Conservation (phyloP, 2,329 filamentous ascomycete species). For the Mariannaea sp. region DNA sequence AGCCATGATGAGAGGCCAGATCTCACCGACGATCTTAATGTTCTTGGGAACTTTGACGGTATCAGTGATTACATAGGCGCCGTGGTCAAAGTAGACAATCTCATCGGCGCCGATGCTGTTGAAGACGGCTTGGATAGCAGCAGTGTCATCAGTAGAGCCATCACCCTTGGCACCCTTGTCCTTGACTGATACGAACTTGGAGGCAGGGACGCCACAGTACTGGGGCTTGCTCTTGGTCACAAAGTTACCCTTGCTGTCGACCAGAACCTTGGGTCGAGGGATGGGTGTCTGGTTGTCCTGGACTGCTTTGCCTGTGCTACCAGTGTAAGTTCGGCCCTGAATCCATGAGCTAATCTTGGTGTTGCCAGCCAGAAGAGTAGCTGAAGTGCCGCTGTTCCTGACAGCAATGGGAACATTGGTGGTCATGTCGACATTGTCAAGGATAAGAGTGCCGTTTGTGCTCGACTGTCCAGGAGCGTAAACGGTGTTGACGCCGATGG, state of each 20-base stretch:
- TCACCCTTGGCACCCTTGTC: slow-evolving; percentile 84
- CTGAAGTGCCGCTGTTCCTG: slow-evolving; percentile 58
- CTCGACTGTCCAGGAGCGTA: slow-evolving; percentile 65
- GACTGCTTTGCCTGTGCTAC: slow-evolving; percentile 53
- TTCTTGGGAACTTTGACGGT: slow-evolving; percentile 77
- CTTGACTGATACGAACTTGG: slow-evolving; percentile 82
- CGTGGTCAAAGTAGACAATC: slow-evolving; percentile 76
- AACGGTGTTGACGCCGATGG: slow-evolving; percentile 75
- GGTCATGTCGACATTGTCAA: slow-evolving; percentile 89
- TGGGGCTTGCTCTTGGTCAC: slow-evolving; percentile 89
- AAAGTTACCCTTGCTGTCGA: slow-evolving; percentile 68
- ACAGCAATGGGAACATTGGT: slow-evolving; percentile 71
- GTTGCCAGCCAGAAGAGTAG: slow-evolving; percentile 70
- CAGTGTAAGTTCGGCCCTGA: slow-evolving; percentile 76
- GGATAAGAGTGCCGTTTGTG: slow-evolving; percentile 79
- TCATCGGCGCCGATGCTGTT: slow-evolving; percentile 67
- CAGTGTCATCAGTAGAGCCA: slow-evolving; percentile 84
- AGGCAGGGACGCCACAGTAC: slow-evolving; percentile 71
- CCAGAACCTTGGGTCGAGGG: slow-evolving; percentile 68
- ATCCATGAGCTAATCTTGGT: slow-evolving; percentile 72
- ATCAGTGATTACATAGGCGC: slow-evolving; percentile 71
- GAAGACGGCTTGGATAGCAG: slow-evolving; percentile 78
- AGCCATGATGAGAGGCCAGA: slow-evolving; percentile 90
- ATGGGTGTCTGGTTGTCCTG: slow-evolving; percentile 62
- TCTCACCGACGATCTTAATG: slow-evolving; percentile 86